Base-by-base conservation (phyloP, 1,284 basidiomycete species). In the Cutaneotrichosporon sp. region DNA sequence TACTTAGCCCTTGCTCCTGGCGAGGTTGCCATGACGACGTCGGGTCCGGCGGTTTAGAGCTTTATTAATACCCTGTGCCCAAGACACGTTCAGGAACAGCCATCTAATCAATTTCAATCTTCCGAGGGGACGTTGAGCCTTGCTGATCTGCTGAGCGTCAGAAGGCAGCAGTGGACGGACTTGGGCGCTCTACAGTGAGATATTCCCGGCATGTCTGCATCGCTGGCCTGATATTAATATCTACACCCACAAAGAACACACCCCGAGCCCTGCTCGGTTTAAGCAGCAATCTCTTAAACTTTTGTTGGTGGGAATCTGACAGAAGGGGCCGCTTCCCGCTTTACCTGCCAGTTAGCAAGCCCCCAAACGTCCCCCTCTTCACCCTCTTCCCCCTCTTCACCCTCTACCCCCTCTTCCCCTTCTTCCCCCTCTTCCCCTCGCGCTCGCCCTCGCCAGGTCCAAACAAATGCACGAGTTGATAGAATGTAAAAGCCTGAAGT, bases 391-490 rank as follows among this genome's bases (percentile, higher is more conserved):
- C 36, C 9, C 36, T 14, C 34, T 5, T 13, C 34, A n/a, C 11
- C 34, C 34, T 36, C 34, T 26, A 2, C 21, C 49, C 49, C 49
- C 22, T 50, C 22, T 21, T 50, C 8, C 49, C 11, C 22, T 4
- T 13, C 9, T 36, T 36, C 3, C 5, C 36, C 9, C 36, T 14
- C 34, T 5, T 13, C 34, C 11, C 34, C 34, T 36, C 34, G 34
- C 26, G 2, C 34, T 13, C 34, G 34, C 34, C 5, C 11, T 36
- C 5, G 2, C 34, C 34, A 7, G 40, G 40, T 42, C 13, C 5
- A 42, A 42, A 52, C 22, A 52, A 52, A 52, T 52, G 30, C 50
- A n/a, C n/a, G n/a, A n/a, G n/a, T n/a, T n/a, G n/a, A 52, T 52
- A 52, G 26, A 52, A 26, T 31, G 26, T 50, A 11, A 9, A 26